Evolutionary conservation across 2,329 filamentous ascomycete species (phyloP).

Genomic region (Microdochium paspali): DNA sequence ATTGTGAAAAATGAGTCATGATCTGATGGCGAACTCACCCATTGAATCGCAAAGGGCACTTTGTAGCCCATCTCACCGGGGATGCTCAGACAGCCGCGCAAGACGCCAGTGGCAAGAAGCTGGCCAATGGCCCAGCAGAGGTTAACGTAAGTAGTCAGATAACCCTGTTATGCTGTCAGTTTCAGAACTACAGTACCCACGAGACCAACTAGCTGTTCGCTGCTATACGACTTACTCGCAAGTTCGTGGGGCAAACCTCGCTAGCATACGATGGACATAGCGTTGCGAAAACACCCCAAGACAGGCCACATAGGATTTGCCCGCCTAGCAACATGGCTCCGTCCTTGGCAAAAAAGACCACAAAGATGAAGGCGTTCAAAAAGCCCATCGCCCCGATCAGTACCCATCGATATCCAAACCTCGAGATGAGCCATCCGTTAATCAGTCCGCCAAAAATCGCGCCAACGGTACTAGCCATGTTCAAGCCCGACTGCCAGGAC

Average conservation of each 20-base stretch:
- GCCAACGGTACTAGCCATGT: conserved; percentile 18
- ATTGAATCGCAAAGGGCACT: conserved; percentile 33
- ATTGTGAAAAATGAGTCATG: not conserved
- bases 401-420: conserved; percentile 18
- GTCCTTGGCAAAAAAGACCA: conserved; percentile 16
- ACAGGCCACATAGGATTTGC: conserved; percentile 19
- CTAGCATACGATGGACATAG: conserved; percentile 23
- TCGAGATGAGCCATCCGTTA: conserved; percentile 17
- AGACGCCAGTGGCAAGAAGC: conserved; percentile 27
- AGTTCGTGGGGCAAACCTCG: conserved; percentile 21
- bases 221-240: conserved; percentile 14
- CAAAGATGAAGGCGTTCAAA: conserved; percentile 17
- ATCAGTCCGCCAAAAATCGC: conserved; percentile 17
- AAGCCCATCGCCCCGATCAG: conserved; percentile 17
- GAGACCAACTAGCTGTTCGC: too few species aligned
- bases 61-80: conserved; percentile 29
- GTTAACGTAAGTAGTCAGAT: conserved; percentile 34
- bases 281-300: conserved; percentile 21
- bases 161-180: conserved; percentile 7
- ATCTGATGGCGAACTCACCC: conserved; percentile 14
- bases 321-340: conserved; percentile 14
- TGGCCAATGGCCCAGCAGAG: conserved; percentile 36
- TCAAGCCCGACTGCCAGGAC: conserved; percentile 18
- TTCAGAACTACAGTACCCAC: too few species aligned
- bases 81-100: conserved; percentile 24